Evolutionary conservation across 352 stramenopile genomes (phyloP).

Genomic region (Phytophthora multivora): DNA sequence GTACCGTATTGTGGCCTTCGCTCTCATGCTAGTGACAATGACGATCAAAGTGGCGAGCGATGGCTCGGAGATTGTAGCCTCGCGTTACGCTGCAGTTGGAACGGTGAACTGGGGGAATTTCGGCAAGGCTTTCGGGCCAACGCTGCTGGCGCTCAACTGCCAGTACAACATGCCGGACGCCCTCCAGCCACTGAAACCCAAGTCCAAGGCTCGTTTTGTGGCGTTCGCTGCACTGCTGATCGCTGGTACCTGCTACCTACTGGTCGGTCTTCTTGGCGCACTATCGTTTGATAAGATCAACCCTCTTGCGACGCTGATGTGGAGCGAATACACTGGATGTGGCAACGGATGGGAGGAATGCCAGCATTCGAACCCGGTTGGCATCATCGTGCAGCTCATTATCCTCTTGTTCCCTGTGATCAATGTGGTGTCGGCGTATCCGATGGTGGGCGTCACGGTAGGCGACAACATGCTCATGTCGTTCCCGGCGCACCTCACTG

Average conservation of each 20-base stretch:
- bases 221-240: constrained; percentile 70
- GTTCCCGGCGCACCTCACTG: constrained; percentile 65
- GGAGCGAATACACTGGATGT: constrained; percentile 78
- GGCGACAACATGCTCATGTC: constrained; percentile 89
- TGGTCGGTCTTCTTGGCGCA: constrained; percentile 74
- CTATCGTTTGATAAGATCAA: constrained; percentile 83
- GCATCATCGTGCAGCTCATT: constrained; percentile 71
- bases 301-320: constrained; percentile 80
- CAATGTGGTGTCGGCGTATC: constrained; percentile 86
- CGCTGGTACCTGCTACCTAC: constrained; percentile 71
- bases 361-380: constrained; percentile 47
- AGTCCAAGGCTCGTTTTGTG: constrained; percentile 63
- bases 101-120: constrained; percentile 83
- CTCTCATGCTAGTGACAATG: constrained; percentile 83
- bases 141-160: constrained; percentile 85
- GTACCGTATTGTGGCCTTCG: constrained; percentile 80
- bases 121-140: constrained; percentile 80
- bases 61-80: constrained; percentile 41
- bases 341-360: constrained; percentile 79
- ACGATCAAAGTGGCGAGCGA: constrained; percentile 71
- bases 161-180: constrained; percentile 90
- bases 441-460: constrained; percentile 84
- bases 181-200: constrained; percentile 77
- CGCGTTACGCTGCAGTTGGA: constrained; percentile 53
- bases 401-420: constrained; percentile 86